Conservation (phyloP, 2,329 filamentous ascomycete genomes). For the Malbranchea zuffiana region DNA sequence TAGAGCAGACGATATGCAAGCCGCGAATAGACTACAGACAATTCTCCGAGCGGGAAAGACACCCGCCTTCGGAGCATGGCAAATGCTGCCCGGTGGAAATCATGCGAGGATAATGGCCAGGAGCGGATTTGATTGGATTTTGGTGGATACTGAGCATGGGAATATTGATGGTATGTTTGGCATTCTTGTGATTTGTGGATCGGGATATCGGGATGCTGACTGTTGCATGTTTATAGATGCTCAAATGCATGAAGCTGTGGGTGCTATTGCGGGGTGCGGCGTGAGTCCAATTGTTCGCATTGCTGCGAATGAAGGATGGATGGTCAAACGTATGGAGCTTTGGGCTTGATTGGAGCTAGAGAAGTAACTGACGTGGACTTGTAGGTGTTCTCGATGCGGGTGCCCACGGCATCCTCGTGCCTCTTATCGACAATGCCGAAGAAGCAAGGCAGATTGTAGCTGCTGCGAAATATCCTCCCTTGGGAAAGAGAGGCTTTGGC, state of each 20-base stretch:
- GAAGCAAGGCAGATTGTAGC: conserved; percentile 43
- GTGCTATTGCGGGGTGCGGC: conserved; percentile 33
- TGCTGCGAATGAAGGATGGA: conserved; percentile 49
- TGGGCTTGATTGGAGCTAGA: conserved; percentile 1
- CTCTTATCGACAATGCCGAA: conserved; percentile 42
- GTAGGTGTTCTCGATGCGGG: conserved; percentile 48
- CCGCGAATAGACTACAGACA: conserved; percentile 43
- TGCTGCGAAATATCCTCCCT: conserved; percentile 46
- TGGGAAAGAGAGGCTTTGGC: conserved; percentile 46
- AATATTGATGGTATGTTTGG: conserved; percentile 42
- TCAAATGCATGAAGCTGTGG: conserved; percentile 47
- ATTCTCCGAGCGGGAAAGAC: conserved; percentile 39
- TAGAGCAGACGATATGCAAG: conserved; percentile 43
- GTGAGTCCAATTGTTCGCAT: conserved; percentile 39
- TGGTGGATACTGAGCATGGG: conserved; percentile 46
- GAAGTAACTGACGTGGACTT: conserved; percentile 1
- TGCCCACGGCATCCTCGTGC: conserved; percentile 49
- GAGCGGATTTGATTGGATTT: conserved; percentile 44
- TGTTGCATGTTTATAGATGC: conserved; percentile 26
- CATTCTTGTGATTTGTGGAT: neutral
- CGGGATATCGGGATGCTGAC: neutral
- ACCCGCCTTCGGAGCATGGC: conserved; percentile 47
- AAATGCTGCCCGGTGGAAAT: conserved; percentile 48
- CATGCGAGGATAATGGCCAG: conserved; percentile 43
- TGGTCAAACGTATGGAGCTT: conserved; percentile 46